Percentiles rank a stretch among this genome's conserved stretches.
phyloP scores from a whole-genome alignment of 2,329 filamentous ascomycete genomes.

The Zasmidium citrigriseum region DNA sequence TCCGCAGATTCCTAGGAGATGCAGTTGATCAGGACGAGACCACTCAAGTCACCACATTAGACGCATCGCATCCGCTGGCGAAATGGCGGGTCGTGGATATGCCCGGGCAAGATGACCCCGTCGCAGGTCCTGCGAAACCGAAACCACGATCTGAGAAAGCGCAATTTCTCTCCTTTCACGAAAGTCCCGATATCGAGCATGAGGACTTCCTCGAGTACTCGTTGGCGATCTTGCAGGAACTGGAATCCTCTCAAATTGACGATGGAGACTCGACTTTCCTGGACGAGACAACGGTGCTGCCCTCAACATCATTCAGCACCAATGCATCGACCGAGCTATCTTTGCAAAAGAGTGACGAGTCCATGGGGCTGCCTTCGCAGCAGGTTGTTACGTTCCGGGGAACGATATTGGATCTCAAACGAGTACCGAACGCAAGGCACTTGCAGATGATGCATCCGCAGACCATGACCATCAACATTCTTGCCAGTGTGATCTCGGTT shows the following conservation, averaged over 20 bases:
- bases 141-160: slow-evolving; percentile 10
- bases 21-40: slow-evolving; percentile 1
- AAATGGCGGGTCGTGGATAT: slow-evolving; percentile 30
- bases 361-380: slow-evolving; percentile 9
- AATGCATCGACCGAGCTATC: slow-evolving; percentile 27
- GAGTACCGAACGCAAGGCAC: slow-evolving; percentile 68
- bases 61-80: slow-evolving; percentile 18
- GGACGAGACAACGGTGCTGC: slow-evolving; percentile 40
- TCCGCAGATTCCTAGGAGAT: slow-evolving; percentile 23
- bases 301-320: slow-evolving; percentile 38
- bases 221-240: slow-evolving; percentile 67
- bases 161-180: slow-evolving; percentile 32
- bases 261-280: slow-evolving; percentile 24
- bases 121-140: slow-evolving; percentile 1
- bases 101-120: background rate
- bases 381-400: slow-evolving; percentile 41
- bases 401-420: slow-evolving; percentile 63
- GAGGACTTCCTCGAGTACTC: slow-evolving; percentile 77
- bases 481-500: slow-evolving; percentile 77
- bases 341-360: slow-evolving; percentile 25
- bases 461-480: slow-evolving; percentile 77
- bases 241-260: slow-evolving; percentile 62
- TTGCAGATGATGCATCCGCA: slow-evolving; percentile 71
- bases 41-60: slow-evolving; percentile 4
- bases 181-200: slow-evolving; percentile 31